phyloP scores from a whole-genome alignment of 495 filamentous ascomycete species.

The Staphylotrichum tortipilum region DNA sequence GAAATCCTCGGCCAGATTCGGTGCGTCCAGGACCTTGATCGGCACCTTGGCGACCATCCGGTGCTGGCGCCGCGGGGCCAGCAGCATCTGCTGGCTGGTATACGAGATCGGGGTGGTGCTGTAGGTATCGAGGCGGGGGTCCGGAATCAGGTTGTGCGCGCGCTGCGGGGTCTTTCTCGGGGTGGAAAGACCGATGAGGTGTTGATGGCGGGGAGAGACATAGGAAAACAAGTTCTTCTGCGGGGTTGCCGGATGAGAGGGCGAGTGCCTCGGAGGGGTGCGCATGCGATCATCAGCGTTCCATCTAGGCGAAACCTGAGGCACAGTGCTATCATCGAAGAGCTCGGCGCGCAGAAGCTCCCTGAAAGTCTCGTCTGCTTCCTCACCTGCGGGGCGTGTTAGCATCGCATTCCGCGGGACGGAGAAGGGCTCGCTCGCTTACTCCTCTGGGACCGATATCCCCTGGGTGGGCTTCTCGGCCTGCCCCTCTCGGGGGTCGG shows the following conservation, averaged over 20 bases:
- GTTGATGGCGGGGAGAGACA: conserved; percentile 65
- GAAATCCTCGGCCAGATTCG: conserved; percentile 93
- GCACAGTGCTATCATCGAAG: conserved; percentile 80
- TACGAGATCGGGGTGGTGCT: conserved; percentile 86
- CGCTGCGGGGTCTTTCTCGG: conserved; percentile 85
- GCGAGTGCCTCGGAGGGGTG: conserved; percentile 65
- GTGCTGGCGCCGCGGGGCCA: conserved; percentile 79
- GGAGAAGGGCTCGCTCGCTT: conserved; percentile 30
- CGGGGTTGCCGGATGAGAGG: conserved; percentile 73
- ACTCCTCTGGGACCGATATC: conserved; percentile 92
- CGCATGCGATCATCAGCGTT: conserved; percentile 52
- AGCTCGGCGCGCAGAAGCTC: conserved; percentile 82
- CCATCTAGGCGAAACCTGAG: conserved; percentile 61
- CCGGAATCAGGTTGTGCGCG: conserved; percentile 72
- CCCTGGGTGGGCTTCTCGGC: conserved; percentile 32
- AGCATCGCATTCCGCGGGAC: conserved; percentile 23
- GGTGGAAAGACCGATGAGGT: conserved; percentile 63
- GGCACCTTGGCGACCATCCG: conserved; percentile 90
- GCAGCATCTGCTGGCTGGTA: conserved; percentile 80
- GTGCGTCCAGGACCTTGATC: conserved; percentile 94
- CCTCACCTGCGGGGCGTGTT: conserved; percentile 60
- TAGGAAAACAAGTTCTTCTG: conserved; percentile 97
- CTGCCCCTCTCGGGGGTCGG: conserved; percentile 1
- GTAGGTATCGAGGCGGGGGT: conserved; percentile 84
- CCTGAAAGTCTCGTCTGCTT: conserved; percentile 87